Evolutionary conservation across 352 stramenopile species (phyloP), one percentile per base, ranked within the genome.

Genomic region (Globisporangium megalacanthum): DNA sequence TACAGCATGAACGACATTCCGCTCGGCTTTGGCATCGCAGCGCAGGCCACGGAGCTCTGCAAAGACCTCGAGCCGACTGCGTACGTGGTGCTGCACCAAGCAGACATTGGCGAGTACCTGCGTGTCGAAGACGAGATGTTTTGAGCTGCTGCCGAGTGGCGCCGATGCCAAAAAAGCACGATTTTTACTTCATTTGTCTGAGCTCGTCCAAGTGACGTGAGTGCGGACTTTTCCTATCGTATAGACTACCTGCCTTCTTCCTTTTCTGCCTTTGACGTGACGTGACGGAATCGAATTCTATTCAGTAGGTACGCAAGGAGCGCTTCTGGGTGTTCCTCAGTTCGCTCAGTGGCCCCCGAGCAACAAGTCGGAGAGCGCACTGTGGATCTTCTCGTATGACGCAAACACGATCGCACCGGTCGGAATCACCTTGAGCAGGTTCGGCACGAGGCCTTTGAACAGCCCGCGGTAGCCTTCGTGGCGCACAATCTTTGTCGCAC

Each of bases 1-100:
- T 99, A 98, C 73, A 99, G 90, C 77, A 98, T 99, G 92, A 97
- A 96, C 58, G 95, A 99, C 75, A 96, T 99, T 62, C 95, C 97
- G 14, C 71, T 99, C 25, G 97, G 95, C 48, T 99, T 99, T 68
- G 97, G 97, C 45, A 93, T 99, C 15, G 96, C 97, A 9, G 96
- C 96, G 6, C 97, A 99, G 79, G 83, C 84, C 64, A 95, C 94
- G 65, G 73, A 99, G 81, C 50, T 97, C 90, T 89, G 89, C 87
- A 86, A 98, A 88, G 89, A 97, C 52, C 75, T 99, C 49, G 94
- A 98, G 36, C 94, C 96, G 13, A 98, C 92, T 15, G 95, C 89
- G 4, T 98, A 98, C 77, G 96, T 99, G 9, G 96, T 99, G 55
- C 79, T 99, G 47, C 97, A 99, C 77, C 97, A 99, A 73, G 96